Evolutionary conservation across 129 eudicot genomes (phyloP), one percentile per base, ranked within the genome.

Genomic region (Artemisia tridentata): DNA sequence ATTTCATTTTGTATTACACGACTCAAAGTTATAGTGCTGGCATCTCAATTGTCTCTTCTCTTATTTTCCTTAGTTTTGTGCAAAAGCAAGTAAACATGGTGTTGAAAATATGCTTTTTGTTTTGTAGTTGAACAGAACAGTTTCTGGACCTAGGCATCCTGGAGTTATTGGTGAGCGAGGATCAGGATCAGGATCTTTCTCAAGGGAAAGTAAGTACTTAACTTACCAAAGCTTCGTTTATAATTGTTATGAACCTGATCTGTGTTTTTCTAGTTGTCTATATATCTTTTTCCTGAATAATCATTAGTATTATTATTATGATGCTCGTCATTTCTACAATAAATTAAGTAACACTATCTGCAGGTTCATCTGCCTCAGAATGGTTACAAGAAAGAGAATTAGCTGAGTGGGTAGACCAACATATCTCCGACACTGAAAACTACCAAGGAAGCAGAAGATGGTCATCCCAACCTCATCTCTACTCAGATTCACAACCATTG

Each of bases 281-380:
- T 34, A 7, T 38, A 7, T 38, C 45, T 38, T 38, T 34, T 38
- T 38, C 9, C 45, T 38, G 45, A 38, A 38, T 38, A 38, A 7
- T 7, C 45, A 38, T 38, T 38, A 38, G 45, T 38, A 38, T 38
- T 38, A 7, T 38, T 7, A 38, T 7, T 38, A 38, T 38, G 45
- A 38, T 38, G 45, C 45, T 38, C 11, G 10, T 38, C 45, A 27
- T 60, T 60, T 21, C 15, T 23, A 54, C 38, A n/a, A 23, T 69
- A 60, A 43, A 38, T 61, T 20, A 71, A 71, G 46, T 10, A 27
- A 13, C 45, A 63, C 29, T 69, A 11, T 71, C 16, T 70, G 71
- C 90, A 93, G 98, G 98, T 89, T 93, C 96, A 80, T 83, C 96
- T 65, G 96, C 90, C 43, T 84, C 98, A 11, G 98, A 93, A 74